A percentile compares a stretch with the other conserved stretches of the same genome.
These are phyloP conservation scores for Fusarium subtropicale DNA, from an alignment of 2,329 filamentous ascomycete genomes.

Conservation along the genomic window DNA sequence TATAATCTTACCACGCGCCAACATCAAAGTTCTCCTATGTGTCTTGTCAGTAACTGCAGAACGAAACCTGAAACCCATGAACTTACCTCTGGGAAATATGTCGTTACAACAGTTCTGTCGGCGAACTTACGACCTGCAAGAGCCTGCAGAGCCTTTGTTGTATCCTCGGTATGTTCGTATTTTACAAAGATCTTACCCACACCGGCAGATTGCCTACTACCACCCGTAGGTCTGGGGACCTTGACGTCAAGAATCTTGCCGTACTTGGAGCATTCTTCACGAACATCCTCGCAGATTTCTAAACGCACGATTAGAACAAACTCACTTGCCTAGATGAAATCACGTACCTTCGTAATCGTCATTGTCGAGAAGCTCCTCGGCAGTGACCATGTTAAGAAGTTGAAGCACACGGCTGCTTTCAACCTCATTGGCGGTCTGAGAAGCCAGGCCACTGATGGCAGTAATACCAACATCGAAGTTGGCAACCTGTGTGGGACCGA, in stretches of 20 bases:
- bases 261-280: conserved; percentile 93
- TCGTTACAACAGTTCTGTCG: conserved; percentile 94
- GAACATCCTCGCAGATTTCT: conserved; percentile 98
- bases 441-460: conserved; percentile 97
- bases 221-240: conserved; percentile 86
- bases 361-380: conserved; percentile 91
- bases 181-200: conserved; percentile 99
- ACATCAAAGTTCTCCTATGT: conserved; percentile 92
- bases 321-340: not conserved
- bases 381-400: conserved; percentile 97
- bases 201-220: conserved; percentile 84
- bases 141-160: conserved; percentile 86
- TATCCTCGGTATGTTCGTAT: conserved; percentile 81
- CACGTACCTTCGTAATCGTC: conserved; percentile 92
- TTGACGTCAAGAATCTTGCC: conserved; percentile 89
- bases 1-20: conserved; percentile 75
- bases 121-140: conserved; percentile 96
- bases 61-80: not conserved
- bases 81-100: conserved; percentile 91
- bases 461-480: conserved; percentile 96
- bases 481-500: conserved; percentile 91
- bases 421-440: conserved; percentile 81
- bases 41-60: conserved; percentile 49
- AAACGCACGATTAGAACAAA: conserved; percentile 50
- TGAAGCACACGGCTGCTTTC: conserved; percentile 89